Conservation (phyloP, 441 rosid genomes). For the Corymbia citriodora region DNA sequence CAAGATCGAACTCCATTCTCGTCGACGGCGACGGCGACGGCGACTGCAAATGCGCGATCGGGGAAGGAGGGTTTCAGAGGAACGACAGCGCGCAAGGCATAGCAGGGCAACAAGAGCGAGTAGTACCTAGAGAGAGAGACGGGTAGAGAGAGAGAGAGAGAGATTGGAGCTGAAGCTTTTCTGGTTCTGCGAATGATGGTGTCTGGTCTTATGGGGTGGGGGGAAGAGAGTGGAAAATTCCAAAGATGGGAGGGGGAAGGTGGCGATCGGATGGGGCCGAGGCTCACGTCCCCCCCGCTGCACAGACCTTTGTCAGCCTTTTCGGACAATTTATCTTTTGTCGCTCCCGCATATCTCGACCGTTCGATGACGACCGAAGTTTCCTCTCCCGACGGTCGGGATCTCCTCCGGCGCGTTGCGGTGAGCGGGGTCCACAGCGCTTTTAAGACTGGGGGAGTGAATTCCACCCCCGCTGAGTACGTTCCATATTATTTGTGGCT, state of each 20-base stretch:
- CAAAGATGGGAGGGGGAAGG: not conserved
- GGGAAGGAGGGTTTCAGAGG: not conserved
- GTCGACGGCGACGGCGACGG: not conserved
- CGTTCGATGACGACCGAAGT: not conserved
- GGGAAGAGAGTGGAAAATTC: not conserved
- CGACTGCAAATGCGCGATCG: not conserved
- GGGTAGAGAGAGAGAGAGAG: not conserved
- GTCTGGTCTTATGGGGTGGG: not conserved
- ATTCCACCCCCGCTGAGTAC: not conserved
- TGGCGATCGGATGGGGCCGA: not conserved
- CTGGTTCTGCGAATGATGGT: not conserved
- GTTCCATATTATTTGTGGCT: not conserved
- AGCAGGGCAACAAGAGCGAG: not conserved
- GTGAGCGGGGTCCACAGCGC: not conserved
- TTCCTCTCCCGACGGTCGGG: not conserved
- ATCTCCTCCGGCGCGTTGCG: not conserved
- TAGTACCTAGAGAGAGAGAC: not conserved
- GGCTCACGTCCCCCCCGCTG: not conserved
- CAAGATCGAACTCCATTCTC: constrained; percentile 58
- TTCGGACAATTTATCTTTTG: not conserved
- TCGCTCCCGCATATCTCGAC: not conserved
- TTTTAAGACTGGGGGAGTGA: not conserved
- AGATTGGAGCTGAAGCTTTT: not conserved
- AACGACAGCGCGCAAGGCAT: not conserved
- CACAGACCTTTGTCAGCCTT: not conserved